Evolutionary conservation across 2,329 filamentous ascomycete genomes (phyloP), one percentile per base, ranked within the genome.

Genomic region (Colletotrichum echinochloae): DNA sequence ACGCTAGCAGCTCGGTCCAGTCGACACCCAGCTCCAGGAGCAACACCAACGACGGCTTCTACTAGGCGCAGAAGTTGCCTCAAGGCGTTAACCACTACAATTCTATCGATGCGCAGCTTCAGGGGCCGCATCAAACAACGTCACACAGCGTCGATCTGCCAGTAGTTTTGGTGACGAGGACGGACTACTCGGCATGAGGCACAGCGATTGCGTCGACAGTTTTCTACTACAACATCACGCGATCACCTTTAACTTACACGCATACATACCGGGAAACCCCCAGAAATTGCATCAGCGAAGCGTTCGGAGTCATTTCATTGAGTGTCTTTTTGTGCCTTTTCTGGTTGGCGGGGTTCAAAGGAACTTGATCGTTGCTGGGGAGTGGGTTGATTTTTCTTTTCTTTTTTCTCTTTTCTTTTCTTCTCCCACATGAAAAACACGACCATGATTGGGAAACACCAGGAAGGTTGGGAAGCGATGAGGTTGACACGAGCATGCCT

Each of bases 1-100:
- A 91, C 49, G 78, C 80, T 20, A 84, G 83, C 74, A 79, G 81
- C 61, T 85, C 83, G 57, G 73, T 79, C 41, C 78, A 80, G 73
- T 79, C 79, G 37, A 73, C 70, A n/a, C 70, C 72, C 20, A 65
- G 64, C 35, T 60, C 64, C 39, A 64, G 72, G 66, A 66, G 66
- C 55, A 71, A 64, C 46, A 71, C 70, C 57, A 71, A 66, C 56
- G 72, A 73, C 37, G 72, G 72, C 30, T 73, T 73, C 64, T 73
- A 71, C 46, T 73, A 73, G 70, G 59, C 37, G 57, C 62, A 62
- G 35, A 70, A 65, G 57, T 48, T 65, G 18, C 44, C 52, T 5
- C 30, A 33, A 23, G 33, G 52, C 33, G 14, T 57, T 41, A 33
- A 63, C 5, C 52, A 57, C 52, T 28, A 52, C 26, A 16, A 33